Evolutionary conservation across 2,329 filamentous ascomycete species (phyloP), one percentile per base, ranked within the genome.

Genomic region (Monosporascus cannonballus): DNA sequence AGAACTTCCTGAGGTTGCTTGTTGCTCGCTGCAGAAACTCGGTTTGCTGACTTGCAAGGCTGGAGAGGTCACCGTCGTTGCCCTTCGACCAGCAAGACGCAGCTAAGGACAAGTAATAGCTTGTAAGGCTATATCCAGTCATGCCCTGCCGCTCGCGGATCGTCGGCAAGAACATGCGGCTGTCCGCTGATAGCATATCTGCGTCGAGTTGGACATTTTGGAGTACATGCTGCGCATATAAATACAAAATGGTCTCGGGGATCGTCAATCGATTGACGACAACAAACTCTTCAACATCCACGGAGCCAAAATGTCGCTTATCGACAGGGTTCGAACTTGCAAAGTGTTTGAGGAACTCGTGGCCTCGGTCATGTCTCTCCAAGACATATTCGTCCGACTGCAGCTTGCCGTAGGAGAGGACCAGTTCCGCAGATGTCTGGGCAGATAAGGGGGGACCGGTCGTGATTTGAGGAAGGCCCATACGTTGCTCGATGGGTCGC

Each of bases 381-480:
- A 55, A 46, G 1, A 71, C 67, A 30, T 69, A 63, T 9, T 64
- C 55, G 9, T 67, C 64, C 2, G 73, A 71, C 30, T 67, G 66
- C 4, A 71, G 51, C 7, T 66, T 66, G 7, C 65, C 64, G 22
- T 65, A 69, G 3, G 64, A 59, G 4, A 66, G 58, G 38, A 69
- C 65, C 11, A 61, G 57, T 50, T 76, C 72, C 6, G 64, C 65
- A 11, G 61, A 56, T 2, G 67, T 69, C 52, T 64, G 60, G 1
- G 62, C 60, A 0, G 55, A 51, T 1, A 65, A 49, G 3, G 54
- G 50, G 1, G 70, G 71, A 0, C 73, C 71, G 3, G 63, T 47
- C 0, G 69, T 71, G 18, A 73, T 61, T 1, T 60, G 52, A 4
- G 73, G 72, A n/a, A 75, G 63, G 1, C 66, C 66, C 1, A 54